phyloP scores from a whole-genome alignment of 164 flowering plant species.

The Berberis vulgaris region DNA sequence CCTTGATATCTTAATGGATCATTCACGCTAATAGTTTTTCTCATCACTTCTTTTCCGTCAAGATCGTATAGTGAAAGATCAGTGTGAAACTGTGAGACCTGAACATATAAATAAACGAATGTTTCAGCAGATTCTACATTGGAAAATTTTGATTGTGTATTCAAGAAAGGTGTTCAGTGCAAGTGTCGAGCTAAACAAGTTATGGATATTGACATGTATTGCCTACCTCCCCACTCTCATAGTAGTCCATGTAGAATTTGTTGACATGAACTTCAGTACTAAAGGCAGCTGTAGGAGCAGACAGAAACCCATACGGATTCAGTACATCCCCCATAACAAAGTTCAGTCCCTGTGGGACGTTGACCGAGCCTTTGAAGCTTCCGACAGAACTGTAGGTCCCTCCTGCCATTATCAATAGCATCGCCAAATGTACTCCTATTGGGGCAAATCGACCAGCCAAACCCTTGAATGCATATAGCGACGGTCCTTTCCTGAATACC shows the following conservation, averaged over 20 bases:
- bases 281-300: conserved; percentile 70
- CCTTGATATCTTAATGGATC: conserved; percentile 92
- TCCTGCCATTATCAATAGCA: conserved; percentile 90
- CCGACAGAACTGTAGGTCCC: conserved; percentile 88
- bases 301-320: conserved; percentile 74
- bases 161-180: not conserved
- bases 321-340: conserved; percentile 87
- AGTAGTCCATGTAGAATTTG: conserved; percentile 83
- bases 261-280: conserved; percentile 93
- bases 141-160: not conserved
- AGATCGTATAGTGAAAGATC: conserved; percentile 77
- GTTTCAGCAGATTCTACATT: not conserved
- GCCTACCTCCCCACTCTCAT: conserved; percentile 84
- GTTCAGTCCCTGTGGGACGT: conserved; percentile 94
- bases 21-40: conserved; percentile 93
- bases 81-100: conserved; percentile 81
- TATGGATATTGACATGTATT: not conserved
- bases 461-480: conserved; percentile 88
- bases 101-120: conserved; percentile 3
- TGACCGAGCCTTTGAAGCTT: conserved; percentile 86
- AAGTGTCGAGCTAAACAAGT: not conserved
- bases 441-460: conserved; percentile 93
- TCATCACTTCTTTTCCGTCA: conserved; percentile 82
- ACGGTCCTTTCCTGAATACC: conserved; percentile 88
- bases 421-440: conserved; percentile 88